Base-by-base conservation (phyloP, 148 eudicot genomes). In the Rhododendron ovatum region DNA sequence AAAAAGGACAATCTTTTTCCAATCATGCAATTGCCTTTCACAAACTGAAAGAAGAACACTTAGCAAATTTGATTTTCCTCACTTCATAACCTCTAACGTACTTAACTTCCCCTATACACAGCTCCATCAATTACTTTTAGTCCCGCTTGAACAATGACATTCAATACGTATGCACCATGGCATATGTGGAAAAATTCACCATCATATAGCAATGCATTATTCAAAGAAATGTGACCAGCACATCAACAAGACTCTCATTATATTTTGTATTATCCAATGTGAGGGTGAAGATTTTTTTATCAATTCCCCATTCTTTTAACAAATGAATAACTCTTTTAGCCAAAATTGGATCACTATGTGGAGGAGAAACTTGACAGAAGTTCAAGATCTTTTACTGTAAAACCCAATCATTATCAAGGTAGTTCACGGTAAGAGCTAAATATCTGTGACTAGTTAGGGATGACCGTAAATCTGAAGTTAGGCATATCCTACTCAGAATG, bases 51-150 rank as follows among this genome's bases (percentile, higher is more conserved):
- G 41, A 39, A 39, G 43, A 41, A 41, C 67, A 50, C 20, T 75
- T 22, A 1, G 0, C 45, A 59, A 85, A 78, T 37, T 82, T 82
- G 15, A 82, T 53, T 12, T 57, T 57, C 51, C 71, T 82, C 5
- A 12, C 84, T 59, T 82, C 84, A 1, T 47, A 55, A 17, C 87
- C 73, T 78, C 28, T 55, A 39, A 78, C 45, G 43, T 85, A 85
- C 35, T 84, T 88, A 0, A 90, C 83, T 18, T 78, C 86, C 35
- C 83, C 88, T 88, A 5, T 69, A 4, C 0, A 88, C 76, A 28
- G 80, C 74, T 10, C 57, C 90, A 67, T 82, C 89, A 15, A 90
- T 86, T 24, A 77, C 76, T 55, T 80, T 85, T 14, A 90, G 18
- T 26, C 87, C 85, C 5, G 59, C 78, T 69, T 88, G 87, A 12